These are phyloP conservation scores for Moelleriella libera DNA, from an alignment of 2,329 filamentous ascomycete genomes.

Conservation along the genomic window DNA sequence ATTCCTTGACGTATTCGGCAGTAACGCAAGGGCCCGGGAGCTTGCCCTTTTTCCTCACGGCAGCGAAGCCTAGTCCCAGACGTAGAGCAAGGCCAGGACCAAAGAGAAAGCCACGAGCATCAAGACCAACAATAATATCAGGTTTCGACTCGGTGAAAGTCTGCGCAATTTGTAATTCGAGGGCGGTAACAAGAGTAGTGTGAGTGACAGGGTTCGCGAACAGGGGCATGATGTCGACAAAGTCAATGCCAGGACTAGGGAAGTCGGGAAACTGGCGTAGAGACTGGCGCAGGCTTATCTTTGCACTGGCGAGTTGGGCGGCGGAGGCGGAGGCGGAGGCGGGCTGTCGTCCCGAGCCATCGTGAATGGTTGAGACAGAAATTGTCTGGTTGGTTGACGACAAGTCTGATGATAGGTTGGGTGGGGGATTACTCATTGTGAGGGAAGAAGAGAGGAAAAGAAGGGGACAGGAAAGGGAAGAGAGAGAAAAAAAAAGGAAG, in stretches of 20 bases:
- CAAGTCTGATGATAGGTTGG: slow-evolving; percentile 8
- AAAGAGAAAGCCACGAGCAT: slow-evolving; percentile 91
- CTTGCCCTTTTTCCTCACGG: slow-evolving; percentile 91
- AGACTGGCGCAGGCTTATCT: slow-evolving; percentile 55
- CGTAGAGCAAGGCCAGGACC: slow-evolving; percentile 77
- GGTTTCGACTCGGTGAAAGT: slow-evolving; percentile 49
- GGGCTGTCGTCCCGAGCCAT: slow-evolving; percentile 52
- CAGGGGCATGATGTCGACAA: slow-evolving; percentile 95
- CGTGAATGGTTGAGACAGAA: slow-evolving; percentile 22
- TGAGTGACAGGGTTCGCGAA: slow-evolving; percentile 70
- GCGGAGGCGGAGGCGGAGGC: slow-evolving; percentile 44
- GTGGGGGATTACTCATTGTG: slow-evolving; percentile 18
- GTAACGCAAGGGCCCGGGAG: slow-evolving; percentile 80
- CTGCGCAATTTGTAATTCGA: slow-evolving; percentile 67
- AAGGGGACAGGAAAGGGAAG: slow-evolving; percentile 9
- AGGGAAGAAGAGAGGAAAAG: slow-evolving; percentile 13
- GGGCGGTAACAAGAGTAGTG: slow-evolving; percentile 62
- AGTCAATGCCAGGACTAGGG: slow-evolving; percentile 81
- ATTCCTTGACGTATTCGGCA: slow-evolving; percentile 86
- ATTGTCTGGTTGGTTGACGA: slow-evolving; percentile 11
- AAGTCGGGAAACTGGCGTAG: slow-evolving; percentile 87
- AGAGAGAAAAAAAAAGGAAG: slow-evolving; percentile 11
- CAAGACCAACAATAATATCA: slow-evolving; percentile 85
- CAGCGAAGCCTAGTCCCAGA: slow-evolving; percentile 76
- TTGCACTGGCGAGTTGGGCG: slow-evolving; percentile 53